Evolutionary conservation across 495 filamentous ascomycete species (phyloP).

Genomic region (Hypoxylon subgilvum): DNA sequence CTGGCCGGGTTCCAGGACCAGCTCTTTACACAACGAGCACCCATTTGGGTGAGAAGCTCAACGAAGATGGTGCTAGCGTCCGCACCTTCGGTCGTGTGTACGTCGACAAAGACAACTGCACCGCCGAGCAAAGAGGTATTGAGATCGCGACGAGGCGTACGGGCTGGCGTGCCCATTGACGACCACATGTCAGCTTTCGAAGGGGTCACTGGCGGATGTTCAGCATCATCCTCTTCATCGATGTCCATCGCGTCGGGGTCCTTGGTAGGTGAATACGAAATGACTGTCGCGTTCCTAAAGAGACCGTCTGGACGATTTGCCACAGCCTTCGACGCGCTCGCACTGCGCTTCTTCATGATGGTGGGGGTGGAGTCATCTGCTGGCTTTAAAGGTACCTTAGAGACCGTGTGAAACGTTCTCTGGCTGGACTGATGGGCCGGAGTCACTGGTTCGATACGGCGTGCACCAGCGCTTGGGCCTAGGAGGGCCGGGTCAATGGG

Average conservation of each 20-base stretch:
- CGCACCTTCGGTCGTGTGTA: constrained; percentile 87
- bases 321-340: constrained; percentile 60
- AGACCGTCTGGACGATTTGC: constrained; percentile 35
- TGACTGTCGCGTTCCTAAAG: constrained; percentile 50
- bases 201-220: constrained; percentile 43
- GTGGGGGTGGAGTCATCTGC: constrained; percentile 67
- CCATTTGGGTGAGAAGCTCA: constrained; percentile 81
- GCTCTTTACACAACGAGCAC: constrained; percentile 78
- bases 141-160: constrained; percentile 58
- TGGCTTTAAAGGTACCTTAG: constrained; percentile 76
- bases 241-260: constrained; percentile 28
- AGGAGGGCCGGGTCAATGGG: constrained; percentile 59
- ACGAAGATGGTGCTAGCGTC: constrained; percentile 85
- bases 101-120: constrained; percentile 87
- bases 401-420: constrained; percentile 67
- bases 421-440: constrained; percentile 39
- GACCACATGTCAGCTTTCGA: constrained; percentile 55
- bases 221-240: constrained; percentile 25
- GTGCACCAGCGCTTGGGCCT: constrained; percentile 9
- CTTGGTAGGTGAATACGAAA: constrained; percentile 53
- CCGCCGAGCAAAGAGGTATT: constrained; percentile 65
- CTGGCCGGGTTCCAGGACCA: constrained; percentile 81
- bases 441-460: constrained; percentile 41
- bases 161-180: constrained; percentile 59
- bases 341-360: constrained; percentile 55